Base-by-base conservation (phyloP, 805 yeast genomes). In the Candida chauliodis region DNA sequence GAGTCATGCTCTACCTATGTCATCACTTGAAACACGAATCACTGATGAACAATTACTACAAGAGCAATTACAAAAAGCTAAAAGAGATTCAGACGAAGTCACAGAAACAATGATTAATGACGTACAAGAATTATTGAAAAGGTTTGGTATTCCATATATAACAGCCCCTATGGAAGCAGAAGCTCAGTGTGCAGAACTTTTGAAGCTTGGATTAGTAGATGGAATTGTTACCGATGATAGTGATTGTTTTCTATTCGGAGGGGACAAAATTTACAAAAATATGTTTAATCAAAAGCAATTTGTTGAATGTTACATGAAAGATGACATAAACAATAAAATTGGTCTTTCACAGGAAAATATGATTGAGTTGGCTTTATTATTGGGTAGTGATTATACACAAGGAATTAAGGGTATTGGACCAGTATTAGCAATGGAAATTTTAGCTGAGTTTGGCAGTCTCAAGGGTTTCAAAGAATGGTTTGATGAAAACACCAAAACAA, bases 111-210 rank as follows among this genome's bases (percentile, higher is more conserved):
- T 93, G 97, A 75, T 91, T 17, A 69, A 71, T 26, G 98, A 93
- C 54, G 93, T 95, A 14, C 96, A 93, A 60, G 96, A 89, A 45
- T 66, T 93, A 29, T 66, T 93, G 7, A 75, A 84, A 20, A 62
- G 91, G 38, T 93, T 93, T 68, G 99, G 99, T 1, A 84, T 93
- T 4, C 99, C 99, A 0, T 93, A 78, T 48, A 75, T 93, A 8
- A 86, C 95, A 0, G 97, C 99, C 0, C 99, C 99, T 1, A 88
- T 88, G 90, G 99, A 93, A 61, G 99, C 99, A 1, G 99, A 93
- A 63, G 98, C 99, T 0, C 99, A 93, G 53, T 93, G 99, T 63
- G 96, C 96, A 0, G 86, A 83, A 47, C 61, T 93, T 5, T 59
- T 78, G 27, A 53, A 59, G n/a, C 58, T 89, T 16, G 77, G 75